phyloP scores from a whole-genome alignment of 352 stramenopile genomes.

The Globisporangium cystogenes region DNA sequence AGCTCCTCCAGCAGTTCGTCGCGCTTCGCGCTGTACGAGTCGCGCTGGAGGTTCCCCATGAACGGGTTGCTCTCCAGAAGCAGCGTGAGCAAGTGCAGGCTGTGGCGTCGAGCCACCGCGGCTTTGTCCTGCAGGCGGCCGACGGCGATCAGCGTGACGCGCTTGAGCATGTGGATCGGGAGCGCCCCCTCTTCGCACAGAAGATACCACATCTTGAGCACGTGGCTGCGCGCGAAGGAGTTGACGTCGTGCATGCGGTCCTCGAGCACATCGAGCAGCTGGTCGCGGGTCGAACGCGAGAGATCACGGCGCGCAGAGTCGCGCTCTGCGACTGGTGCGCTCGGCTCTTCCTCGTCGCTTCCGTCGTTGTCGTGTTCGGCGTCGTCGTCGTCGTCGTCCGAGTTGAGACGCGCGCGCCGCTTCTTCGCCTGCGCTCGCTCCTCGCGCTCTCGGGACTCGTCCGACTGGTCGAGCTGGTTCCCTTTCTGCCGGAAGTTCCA shows the following conservation, averaged over 20 bases:
- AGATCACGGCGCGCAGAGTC: conserved; percentile 24
- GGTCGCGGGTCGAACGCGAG: conserved; percentile 56
- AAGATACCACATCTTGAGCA: conserved; percentile 88
- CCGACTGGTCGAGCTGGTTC: conserved; percentile 12
- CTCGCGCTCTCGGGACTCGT: conserved; percentile 4
- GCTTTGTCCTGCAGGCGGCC: conserved; percentile 92
- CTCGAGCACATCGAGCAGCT: conserved; percentile 86
- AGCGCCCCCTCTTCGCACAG: conserved; percentile 84
- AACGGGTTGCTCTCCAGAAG: conserved; percentile 94
- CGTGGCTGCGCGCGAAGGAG: conserved; percentile 88
- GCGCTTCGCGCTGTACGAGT: conserved; percentile 82
- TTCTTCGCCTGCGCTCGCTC: conserved; percentile 6
- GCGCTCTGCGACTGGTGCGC: neutral
- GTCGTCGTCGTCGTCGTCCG: conserved; percentile 21
- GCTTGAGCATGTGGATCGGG: conserved; percentile 82
- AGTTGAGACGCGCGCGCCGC: conserved; percentile 5
- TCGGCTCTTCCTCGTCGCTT: conserved; percentile 7
- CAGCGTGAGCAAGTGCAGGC: conserved; percentile 81
- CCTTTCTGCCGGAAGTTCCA: conserved; percentile 67
- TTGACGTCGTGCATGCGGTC: conserved; percentile 91
- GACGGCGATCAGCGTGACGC: conserved; percentile 73
- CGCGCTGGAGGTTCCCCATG: conserved; percentile 84
- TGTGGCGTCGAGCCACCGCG: conserved; percentile 88
- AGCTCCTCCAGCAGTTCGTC: conserved; percentile 57
- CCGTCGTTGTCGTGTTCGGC: conserved; percentile 23